These are phyloP conservation scores for Lodderomyces theae DNA, from an alignment of 1,139 yeast species.

Conservation along the genomic window DNA sequence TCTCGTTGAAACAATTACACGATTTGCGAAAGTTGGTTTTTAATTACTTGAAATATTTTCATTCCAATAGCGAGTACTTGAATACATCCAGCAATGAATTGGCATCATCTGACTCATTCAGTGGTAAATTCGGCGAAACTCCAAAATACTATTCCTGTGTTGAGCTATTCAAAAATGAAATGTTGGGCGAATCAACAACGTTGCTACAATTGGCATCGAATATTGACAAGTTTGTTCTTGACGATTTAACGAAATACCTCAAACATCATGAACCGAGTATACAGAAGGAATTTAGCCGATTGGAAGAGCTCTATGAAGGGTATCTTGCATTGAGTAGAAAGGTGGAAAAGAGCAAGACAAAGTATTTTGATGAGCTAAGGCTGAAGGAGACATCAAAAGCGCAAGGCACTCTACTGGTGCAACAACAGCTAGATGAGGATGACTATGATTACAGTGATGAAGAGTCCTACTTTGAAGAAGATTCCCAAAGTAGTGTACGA, in stretches of 20 bases:
- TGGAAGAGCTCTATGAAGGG: slow-evolving; percentile 26
- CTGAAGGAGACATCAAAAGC: slow-evolving; percentile 28
- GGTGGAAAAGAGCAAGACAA: slow-evolving; percentile 30
- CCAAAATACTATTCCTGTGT: slow-evolving; percentile 16
- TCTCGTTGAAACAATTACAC: slow-evolving; percentile 40
- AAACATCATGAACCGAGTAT: slow-evolving; percentile 39
- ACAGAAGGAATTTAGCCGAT: slow-evolving; percentile 22
- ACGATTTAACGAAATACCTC: slow-evolving; percentile 34
- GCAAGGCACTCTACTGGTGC: neutral
- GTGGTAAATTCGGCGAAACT: slow-evolving; percentile 4
- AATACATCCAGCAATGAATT: slow-evolving; percentile 26
- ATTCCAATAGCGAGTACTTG: slow-evolving; percentile 37
- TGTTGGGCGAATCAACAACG: slow-evolving; percentile 24
- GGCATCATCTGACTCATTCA: slow-evolving; percentile 24
- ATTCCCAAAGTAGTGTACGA: slow-evolving; percentile 4
- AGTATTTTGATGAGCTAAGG: slow-evolving; percentile 32
- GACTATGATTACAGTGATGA: slow-evolving; percentile 11
- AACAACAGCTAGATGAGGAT: slow-evolving; percentile 12
- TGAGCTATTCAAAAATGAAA: slow-evolving; percentile 16
- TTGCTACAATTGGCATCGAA: slow-evolving; percentile 30
- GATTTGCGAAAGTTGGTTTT: slow-evolving; percentile 41
- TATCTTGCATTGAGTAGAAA: slow-evolving; percentile 25
- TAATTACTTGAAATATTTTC: slow-evolving; percentile 36
- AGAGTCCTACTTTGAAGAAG: slow-evolving; percentile 11
- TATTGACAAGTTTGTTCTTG: slow-evolving; percentile 38